These are phyloP conservation scores for Piloderma croceum DNA, from an alignment of 768 basidiomycete species.

Conservation along the genomic window DNA sequence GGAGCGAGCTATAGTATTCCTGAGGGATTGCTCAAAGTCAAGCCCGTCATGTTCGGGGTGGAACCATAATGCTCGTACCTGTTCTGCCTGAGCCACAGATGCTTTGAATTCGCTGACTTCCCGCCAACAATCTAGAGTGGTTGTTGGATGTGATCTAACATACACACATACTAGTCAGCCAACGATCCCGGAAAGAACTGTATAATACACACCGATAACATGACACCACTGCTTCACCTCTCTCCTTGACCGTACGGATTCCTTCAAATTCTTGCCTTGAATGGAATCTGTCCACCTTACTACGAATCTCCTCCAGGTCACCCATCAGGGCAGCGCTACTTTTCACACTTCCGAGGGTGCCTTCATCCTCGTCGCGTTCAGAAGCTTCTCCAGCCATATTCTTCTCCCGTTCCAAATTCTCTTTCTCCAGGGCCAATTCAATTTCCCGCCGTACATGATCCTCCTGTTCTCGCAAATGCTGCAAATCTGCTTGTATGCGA, in stretches of 20 bases:
- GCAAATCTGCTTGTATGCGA: conserved; percentile 65
- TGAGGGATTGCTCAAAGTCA: conserved; percentile 21
- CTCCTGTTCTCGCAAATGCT: conserved; percentile 63
- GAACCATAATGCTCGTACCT: conserved; percentile 42
- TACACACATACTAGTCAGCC: conserved; percentile 1
- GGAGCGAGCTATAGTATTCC: conserved; percentile 61
- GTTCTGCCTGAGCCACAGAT: conserved; percentile 62
- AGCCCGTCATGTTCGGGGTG: conserved; percentile 3
- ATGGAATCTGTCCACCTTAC: conserved; percentile 69
- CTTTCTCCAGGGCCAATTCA: conserved; percentile 74
- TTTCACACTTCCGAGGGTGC: conserved; percentile 40
- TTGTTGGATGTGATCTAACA: conserved; percentile 36
- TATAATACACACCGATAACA: conserved; percentile 62
- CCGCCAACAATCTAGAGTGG: conserved; percentile 68
- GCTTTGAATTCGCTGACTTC: conserved; percentile 67
- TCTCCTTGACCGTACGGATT: conserved; percentile 51
- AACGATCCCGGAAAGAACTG: conserved; percentile 2
- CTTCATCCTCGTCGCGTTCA: conserved; percentile 29
- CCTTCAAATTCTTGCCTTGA: conserved; percentile 47
- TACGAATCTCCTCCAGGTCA: conserved; percentile 70
- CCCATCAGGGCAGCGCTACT: conserved; percentile 60
- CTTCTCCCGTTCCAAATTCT: conserved; percentile 78
- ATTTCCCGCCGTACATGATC: conserved; percentile 66
- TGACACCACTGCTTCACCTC: conserved; percentile 54
- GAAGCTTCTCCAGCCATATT: conserved; percentile 41